Conservation (phyloP, 768 basidiomycete genomes). For the Tulasnella sp. region DNA sequence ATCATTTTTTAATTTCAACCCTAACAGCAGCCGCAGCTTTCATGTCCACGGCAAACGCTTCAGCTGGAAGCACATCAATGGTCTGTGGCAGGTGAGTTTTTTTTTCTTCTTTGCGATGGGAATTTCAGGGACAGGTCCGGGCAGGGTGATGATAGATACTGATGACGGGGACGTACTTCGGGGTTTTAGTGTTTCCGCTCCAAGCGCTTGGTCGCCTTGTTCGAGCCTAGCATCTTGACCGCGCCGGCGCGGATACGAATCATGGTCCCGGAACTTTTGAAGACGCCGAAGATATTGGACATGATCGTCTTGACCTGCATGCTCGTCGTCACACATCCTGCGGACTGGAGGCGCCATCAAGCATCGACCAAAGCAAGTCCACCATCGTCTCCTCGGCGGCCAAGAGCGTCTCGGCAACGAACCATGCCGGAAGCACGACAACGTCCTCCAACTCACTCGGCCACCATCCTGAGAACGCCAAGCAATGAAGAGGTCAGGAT, state of each 20-base stretch:
- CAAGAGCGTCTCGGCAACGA: no score
- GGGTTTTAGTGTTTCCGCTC: slow-evolving; percentile 1
- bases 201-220: slow-evolving; percentile 7
- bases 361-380: no score
- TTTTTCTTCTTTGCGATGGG: no score
- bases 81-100: slow-evolving; percentile 5
- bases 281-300: slow-evolving; percentile 2
- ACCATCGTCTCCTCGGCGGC: no score
- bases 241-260: slow-evolving; percentile 9
- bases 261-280: not conserved
- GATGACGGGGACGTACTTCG: not conserved
- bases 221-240: slow-evolving; percentile 13
- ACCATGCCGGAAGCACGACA: no score
- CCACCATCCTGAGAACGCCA: no score
- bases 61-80: slow-evolving; percentile 6
- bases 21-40: slow-evolving; percentile 10
- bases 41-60: slow-evolving; percentile 10
- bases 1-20: not conserved
- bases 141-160: not conserved
- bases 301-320: slow-evolving; percentile 11
- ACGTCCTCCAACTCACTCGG: no score
- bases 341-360: slow-evolving; percentile 2
- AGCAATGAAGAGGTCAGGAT: no score
- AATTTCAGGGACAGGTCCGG: no score
- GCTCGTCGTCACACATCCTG: slow-evolving; percentile 11